Evolutionary conservation across 2,329 filamentous ascomycete genomes (phyloP).

Genomic region (Phyllosticta citrichinensis): DNA sequence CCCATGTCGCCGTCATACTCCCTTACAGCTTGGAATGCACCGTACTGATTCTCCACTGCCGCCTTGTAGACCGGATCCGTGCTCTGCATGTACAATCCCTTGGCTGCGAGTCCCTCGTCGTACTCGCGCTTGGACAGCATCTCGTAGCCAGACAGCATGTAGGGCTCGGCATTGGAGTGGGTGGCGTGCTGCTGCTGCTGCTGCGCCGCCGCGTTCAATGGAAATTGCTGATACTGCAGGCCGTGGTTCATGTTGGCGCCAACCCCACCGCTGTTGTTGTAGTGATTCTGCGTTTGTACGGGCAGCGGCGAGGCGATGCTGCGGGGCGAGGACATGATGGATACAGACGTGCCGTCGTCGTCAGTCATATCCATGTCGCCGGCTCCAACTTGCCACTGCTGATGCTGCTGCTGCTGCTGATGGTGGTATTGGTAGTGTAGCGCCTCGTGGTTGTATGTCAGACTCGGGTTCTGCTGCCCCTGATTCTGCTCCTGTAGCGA

Average conservation of each 20-base stretch:
- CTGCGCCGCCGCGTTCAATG: neutral
- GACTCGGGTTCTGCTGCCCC: conserved; percentile 14
- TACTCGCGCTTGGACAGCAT: conserved; percentile 55
- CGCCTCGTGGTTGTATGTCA: neutral
- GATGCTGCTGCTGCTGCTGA: neutral
- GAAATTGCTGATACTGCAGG: neutral
- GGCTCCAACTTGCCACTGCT: neutral
- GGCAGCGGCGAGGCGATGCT: conserved; percentile 2
- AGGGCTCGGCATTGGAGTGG: conserved; percentile 56
- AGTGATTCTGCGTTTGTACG: neutral
- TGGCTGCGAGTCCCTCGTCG: conserved; percentile 26
- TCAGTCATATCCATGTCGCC: conserved; percentile 4
- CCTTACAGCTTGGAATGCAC: conserved; percentile 46
- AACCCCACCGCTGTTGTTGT: neutral
- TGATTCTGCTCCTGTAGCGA: conserved; percentile 19
- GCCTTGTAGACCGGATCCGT: conserved; percentile 60
- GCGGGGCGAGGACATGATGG: neutral
- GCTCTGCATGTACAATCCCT: conserved; percentile 43
- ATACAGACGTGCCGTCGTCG: conserved; percentile 3
- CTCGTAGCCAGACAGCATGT: conserved; percentile 76
- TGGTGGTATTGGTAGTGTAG: neutral
- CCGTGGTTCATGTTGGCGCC: neutral
- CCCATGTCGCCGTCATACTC: conserved; percentile 36
- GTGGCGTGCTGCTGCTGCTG: neutral
- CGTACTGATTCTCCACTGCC: conserved; percentile 60